phyloP scores from a whole-genome alignment of 139 green algal genomes.

The Volvox reticuliferus region DNA sequence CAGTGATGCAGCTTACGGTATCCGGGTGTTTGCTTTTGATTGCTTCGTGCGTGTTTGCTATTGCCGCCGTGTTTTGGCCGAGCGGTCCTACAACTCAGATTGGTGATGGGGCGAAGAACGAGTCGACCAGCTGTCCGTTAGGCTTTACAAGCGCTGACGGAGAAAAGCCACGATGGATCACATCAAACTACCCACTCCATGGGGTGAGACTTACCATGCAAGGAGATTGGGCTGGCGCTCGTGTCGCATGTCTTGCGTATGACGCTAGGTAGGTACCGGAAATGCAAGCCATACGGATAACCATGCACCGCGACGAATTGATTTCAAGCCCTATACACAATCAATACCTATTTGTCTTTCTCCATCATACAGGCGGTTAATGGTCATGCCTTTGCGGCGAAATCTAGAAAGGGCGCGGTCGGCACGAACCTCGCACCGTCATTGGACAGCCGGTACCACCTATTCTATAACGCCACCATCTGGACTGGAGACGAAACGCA shows the following conservation, averaged over 20 bases:
- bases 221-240: not conserved
- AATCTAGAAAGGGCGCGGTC: not conserved
- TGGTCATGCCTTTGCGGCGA: not conserved
- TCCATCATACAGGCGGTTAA: not conserved
- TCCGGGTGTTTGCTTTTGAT: not conserved
- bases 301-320: too few relatives aligned
- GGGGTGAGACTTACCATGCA: not conserved
- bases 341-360: not conserved
- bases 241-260: not conserved
- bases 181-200: not conserved
- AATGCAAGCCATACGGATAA: too few relatives aligned
- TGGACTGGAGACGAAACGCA: slow-evolving; percentile 36
- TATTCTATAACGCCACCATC: slow-evolving; percentile 47
- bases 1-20: not conserved
- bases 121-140: not conserved
- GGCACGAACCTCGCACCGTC: not conserved
- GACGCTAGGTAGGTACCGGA: not conserved
- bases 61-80: slow-evolving; percentile 12
- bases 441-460: not conserved
- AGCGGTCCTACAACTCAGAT: not conserved
- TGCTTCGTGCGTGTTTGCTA: not conserved
- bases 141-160: slow-evolving; percentile 11
- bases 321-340: too few relatives aligned
- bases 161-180: not conserved
- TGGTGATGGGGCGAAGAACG: not conserved